phyloP scores from a whole-genome alignment of 1,284 basidiomycete genomes.

The Boletus mariae region DNA sequence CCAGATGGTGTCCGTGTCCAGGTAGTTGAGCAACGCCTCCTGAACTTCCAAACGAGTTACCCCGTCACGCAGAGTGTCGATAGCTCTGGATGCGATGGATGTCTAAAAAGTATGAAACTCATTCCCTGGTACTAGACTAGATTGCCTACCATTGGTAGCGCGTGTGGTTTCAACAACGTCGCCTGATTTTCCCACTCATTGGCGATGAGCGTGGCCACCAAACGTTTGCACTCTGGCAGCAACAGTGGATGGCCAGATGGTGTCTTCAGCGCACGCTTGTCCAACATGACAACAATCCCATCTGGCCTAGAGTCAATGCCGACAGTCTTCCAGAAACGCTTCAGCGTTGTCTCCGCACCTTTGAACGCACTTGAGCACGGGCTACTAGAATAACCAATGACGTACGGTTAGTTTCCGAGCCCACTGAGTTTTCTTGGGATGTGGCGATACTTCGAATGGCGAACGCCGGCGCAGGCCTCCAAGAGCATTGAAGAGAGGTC shows the following conservation, averaged over 20 bases:
- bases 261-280: slow-evolving; percentile 84
- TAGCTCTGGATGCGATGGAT: slow-evolving; percentile 82
- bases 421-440: slow-evolving; percentile 38
- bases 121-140: slow-evolving; percentile 1
- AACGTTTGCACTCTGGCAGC: slow-evolving; percentile 66
- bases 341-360: slow-evolving; percentile 85
- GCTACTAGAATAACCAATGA: slow-evolving; percentile 3
- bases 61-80: slow-evolving; percentile 73
- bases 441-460: slow-evolving; percentile 10
- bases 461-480: background rate
- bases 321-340: slow-evolving; percentile 90
- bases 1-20: slow-evolving; percentile 97
- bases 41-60: slow-evolving; percentile 62
- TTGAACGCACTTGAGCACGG: slow-evolving; percentile 14
- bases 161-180: slow-evolving; percentile 82
- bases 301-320: slow-evolving; percentile 62
- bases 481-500: background rate
- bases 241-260: slow-evolving; percentile 75
- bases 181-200: slow-evolving; percentile 97
- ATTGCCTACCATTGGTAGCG: slow-evolving; percentile 79
- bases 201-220: slow-evolving; percentile 85
- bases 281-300: slow-evolving; percentile 70
- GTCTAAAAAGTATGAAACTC: slow-evolving; percentile 46
- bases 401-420: slow-evolving; percentile 59
- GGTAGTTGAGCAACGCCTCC: slow-evolving; percentile 76